A percentile compares a stretch with the other conserved stretches of the same genome.
Conservation (phyloP, 1,284 basidiomycete genomes). For the Thelephora terrestris region DNA sequence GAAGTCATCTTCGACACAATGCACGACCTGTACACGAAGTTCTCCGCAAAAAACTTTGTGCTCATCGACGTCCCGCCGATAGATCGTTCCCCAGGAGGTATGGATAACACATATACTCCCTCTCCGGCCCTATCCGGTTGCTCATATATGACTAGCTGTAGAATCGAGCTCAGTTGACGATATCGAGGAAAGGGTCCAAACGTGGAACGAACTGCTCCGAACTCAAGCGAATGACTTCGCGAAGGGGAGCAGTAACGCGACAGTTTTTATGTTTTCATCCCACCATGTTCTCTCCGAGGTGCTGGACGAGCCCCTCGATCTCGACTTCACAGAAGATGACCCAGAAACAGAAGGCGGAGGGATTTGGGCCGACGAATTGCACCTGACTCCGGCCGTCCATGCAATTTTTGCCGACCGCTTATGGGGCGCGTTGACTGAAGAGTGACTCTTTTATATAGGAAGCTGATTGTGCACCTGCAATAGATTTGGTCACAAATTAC, state of each 20-base stretch:
- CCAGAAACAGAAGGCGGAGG: conserved; percentile 15
- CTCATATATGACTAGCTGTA: no score
- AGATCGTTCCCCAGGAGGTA: conserved; percentile 17
- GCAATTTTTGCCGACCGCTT: conserved; percentile 19
- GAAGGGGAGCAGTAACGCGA: conserved; percentile 11
- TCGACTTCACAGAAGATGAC: conserved; percentile 22
- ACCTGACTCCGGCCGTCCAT: conserved; percentile 24
- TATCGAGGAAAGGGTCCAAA: conserved; percentile 15
- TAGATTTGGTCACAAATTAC: no score
- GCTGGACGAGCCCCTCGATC: conserved; percentile 23
- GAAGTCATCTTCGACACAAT: conserved; percentile 14
- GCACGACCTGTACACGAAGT: conserved; percentile 16
- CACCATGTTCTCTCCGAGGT: conserved; percentile 21
- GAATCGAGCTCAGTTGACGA: neutral
- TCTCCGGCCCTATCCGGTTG: no score
- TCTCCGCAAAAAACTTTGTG: conserved; percentile 17
- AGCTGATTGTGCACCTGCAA: no score
- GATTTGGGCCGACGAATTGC: conserved; percentile 28
- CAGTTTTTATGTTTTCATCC: conserved; percentile 23
- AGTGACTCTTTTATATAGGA: no score
- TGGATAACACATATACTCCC: neutral
- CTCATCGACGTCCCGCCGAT: conserved; percentile 18
- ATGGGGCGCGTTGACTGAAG: neutral
- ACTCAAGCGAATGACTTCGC: conserved; percentile 15
- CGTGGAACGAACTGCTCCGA: conserved; percentile 23